These are phyloP conservation scores for Alternaria sp. DNA, from an alignment of 2,329 filamentous ascomycete species.

Conservation along the genomic window DNA sequence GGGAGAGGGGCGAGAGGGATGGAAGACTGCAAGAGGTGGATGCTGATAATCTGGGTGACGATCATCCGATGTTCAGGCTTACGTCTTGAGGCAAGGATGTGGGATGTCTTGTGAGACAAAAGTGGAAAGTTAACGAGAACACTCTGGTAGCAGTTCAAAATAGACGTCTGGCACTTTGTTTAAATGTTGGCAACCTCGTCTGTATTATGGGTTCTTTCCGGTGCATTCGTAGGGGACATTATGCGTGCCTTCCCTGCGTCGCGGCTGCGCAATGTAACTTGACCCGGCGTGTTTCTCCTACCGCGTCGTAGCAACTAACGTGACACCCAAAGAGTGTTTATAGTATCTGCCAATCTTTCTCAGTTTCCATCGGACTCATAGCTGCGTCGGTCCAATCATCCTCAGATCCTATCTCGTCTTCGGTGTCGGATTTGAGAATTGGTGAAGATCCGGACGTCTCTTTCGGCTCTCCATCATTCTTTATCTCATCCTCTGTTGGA, in stretches of 20 bases:
- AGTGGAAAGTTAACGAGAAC: neutral
- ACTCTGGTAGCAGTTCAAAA: neutral
- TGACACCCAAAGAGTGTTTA: neutral
- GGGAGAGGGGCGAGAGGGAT: slow-evolving; percentile 56
- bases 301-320: too few relatives aligned
- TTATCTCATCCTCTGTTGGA: neutral
- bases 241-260: neutral
- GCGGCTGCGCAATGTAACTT: neutral
- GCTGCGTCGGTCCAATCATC: slow-evolving; percentile 15
- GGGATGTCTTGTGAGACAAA: neutral
- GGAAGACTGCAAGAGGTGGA: slow-evolving; percentile 51
- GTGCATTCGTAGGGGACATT: neutral
- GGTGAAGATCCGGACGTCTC: neutral
- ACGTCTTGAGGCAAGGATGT: slow-evolving; percentile 23
- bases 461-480: neutral
- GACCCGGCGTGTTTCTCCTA: too few relatives aligned
- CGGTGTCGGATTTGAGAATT: neutral
- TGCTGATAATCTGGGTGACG: slow-evolving; percentile 58
- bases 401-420: neutral
- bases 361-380: slow-evolving; percentile 8
- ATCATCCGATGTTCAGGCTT: slow-evolving; percentile 59
- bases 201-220: neutral
- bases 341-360: slow-evolving; percentile 16
- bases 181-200: neutral
- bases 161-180: neutral